A percentile compares a stretch with the other conserved stretches of the same genome.
These are phyloP conservation scores for Hymenoscyphus occultus DNA, from an alignment of 2,329 filamentous ascomycete species.

Conservation along the genomic window DNA sequence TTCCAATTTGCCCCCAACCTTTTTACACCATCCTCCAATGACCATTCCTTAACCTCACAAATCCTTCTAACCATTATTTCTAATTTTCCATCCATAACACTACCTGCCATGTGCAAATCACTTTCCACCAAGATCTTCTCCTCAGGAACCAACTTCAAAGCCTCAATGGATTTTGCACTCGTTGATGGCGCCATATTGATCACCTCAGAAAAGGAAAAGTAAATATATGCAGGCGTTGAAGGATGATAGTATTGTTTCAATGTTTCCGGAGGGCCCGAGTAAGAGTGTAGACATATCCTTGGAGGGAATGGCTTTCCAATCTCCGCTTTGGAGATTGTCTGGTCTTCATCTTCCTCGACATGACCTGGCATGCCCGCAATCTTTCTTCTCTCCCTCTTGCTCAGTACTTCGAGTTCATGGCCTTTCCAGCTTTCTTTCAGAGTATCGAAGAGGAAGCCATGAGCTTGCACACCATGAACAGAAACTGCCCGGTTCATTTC, in stretches of 20 bases:
- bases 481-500: conserved; percentile 72
- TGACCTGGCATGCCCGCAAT: conserved; percentile 39
- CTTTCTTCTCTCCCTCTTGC: conserved; percentile 54
- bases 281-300: conserved; percentile 90
- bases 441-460: conserved; percentile 61
- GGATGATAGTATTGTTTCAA: conserved; percentile 75
- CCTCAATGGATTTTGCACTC: conserved; percentile 50
- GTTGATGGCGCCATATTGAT: conserved; percentile 68
- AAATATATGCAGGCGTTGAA: conserved; percentile 71
- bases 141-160: conserved; percentile 71
- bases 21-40: conserved; percentile 65
- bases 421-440: conserved; percentile 68
- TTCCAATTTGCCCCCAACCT: conserved; percentile 72
- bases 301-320: conserved; percentile 70
- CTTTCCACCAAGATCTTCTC: conserved; percentile 83
- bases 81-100: conserved; percentile 72
- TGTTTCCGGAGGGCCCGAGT: conserved; percentile 72
- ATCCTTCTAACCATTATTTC: conserved; percentile 74
- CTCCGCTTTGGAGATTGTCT: conserved; percentile 35
- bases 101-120: conserved; percentile 80
- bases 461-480: conserved; percentile 61
- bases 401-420: conserved; percentile 59
- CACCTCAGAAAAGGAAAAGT: conserved; percentile 81
- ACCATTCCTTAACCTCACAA: conserved; percentile 77
- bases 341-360: conserved; percentile 37